Evolutionary conservation across 1,284 basidiomycete species (phyloP), one percentile per base, ranked within the genome.

Genomic region (Tilletia setariae): DNA sequence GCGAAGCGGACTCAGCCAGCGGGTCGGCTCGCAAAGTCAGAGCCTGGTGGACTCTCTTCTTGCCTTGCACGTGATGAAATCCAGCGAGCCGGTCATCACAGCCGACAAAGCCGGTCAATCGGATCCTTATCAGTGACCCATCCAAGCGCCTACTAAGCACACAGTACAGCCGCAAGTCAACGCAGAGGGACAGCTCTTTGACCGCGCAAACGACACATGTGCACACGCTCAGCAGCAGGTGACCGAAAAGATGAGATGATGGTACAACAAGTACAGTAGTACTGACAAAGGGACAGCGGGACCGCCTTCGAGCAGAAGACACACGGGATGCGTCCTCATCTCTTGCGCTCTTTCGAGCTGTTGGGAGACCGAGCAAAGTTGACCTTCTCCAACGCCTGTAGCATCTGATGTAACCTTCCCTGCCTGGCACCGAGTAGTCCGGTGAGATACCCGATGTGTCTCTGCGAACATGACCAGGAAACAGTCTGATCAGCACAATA

Each of bases 201-300:
- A n/a, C n/a, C 64, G 64, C 49, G 63, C 65, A 3, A 65, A 65
- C 44, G 63, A 59, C 21, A 8, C 43, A 64, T 65, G 64, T 42
- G 66, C 63, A 43, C 64, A 63, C 53, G 51, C 91, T 76, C 91
- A 91, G 15, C 86, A 86, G 81, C 94, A 94, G 83, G 94, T 91
- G 66, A 90, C 23, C 87, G 85, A 4, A 88, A n/a, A n/a, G n/a
- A n/a, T n/a, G n/a, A 53, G 16, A 25, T 28, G 51, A 53, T 23
- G 4, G 23, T 53, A 40, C 23, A 25, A 53, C 51, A 53, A 53
- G 47, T 49, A 49, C 47, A 49, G 47, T 23, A 25, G 23, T 19
- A 49, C 7, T n/a, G 46, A 49, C 21, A n/a, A 23, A 49, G 46
- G 6, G 4, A 49, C 16, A 49, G 46, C 46, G 11, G 35, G 7